Conservation (phyloP, 2,329 filamentous ascomycete species). For the Nothopassalora personata region DNA sequence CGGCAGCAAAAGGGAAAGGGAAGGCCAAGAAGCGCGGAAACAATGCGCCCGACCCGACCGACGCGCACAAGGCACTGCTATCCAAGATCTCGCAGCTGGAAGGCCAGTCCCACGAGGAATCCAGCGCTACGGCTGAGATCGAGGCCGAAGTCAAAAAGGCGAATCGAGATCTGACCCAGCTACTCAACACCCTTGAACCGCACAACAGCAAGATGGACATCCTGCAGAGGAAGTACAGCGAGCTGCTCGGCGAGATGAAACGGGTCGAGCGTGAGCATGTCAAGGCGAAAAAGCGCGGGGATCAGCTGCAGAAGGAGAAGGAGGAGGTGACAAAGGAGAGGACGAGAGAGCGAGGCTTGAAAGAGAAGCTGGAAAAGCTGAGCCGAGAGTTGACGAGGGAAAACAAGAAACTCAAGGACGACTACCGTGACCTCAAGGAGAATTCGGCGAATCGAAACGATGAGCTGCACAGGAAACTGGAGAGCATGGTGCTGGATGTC, state of each 20-base stretch:
- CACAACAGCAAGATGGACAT: slow-evolving; percentile 87
- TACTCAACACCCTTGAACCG: slow-evolving; percentile 82
- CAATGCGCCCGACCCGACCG: slow-evolving; percentile 78
- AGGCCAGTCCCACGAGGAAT: slow-evolving; percentile 85
- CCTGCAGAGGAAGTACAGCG: slow-evolving; percentile 83
- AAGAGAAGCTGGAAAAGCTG: slow-evolving; percentile 94
- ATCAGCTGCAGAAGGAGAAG: slow-evolving; percentile 93
- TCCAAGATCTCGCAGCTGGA: slow-evolving; percentile 94
- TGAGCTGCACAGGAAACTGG: slow-evolving; percentile 79
- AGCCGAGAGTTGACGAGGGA: slow-evolving; percentile 92
- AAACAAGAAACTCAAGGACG: slow-evolving; percentile 98
- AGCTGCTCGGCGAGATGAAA: slow-evolving; percentile 91
- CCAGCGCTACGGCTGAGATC: slow-evolving; percentile 93
- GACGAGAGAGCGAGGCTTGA: slow-evolving; percentile 82
- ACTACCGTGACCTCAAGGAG: slow-evolving; percentile 77
- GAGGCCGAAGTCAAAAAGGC: slow-evolving; percentile 93
- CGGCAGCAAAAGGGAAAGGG: slow-evolving; percentile 60
- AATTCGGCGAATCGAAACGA: slow-evolving; percentile 76
- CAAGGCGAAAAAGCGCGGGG: slow-evolving; percentile 92
- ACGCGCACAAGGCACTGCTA: slow-evolving; percentile 85
- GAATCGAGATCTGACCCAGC: slow-evolving; percentile 80
- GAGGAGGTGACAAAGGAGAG: slow-evolving; percentile 83
- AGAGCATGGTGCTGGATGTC: slow-evolving; percentile 73
- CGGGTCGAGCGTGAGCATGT: slow-evolving; percentile 87
- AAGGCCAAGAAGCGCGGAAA: slow-evolving; percentile 49